Evolutionary conservation across 371 early-diverging fungal genomes (phyloP).

Genomic region (Rhizopus sp.): DNA sequence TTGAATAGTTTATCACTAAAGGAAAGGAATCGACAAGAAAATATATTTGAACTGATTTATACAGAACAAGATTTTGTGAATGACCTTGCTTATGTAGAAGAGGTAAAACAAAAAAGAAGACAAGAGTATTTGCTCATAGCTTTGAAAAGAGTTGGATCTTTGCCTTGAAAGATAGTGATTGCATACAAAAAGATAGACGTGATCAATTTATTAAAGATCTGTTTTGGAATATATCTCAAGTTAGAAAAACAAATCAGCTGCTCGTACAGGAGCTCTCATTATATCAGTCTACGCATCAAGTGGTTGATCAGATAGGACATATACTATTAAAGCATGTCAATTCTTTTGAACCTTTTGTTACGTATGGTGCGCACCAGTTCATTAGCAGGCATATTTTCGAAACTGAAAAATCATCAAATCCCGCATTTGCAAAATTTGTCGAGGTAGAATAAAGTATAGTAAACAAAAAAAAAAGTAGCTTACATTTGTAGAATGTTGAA

Average conservation of each 20-base stretch:
- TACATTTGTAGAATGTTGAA: slow-evolving; percentile 35
- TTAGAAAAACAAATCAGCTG: slow-evolving; percentile 69
- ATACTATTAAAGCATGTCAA: slow-evolving; percentile 74
- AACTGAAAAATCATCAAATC: slow-evolving; percentile 69
- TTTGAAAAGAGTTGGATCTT: slow-evolving; percentile 64
- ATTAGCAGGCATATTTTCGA: slow-evolving; percentile 82
- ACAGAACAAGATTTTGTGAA: slow-evolving; percentile 90
- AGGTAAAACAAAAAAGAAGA: slow-evolving; percentile 56
- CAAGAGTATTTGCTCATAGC: slow-evolving; percentile 60
- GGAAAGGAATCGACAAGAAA: slow-evolving; percentile 87
- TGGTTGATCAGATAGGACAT: slow-evolving; percentile 86
- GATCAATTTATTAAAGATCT: slow-evolving; percentile 73
- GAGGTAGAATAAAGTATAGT: slow-evolving; percentile 40
- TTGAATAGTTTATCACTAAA: slow-evolving; percentile 60
- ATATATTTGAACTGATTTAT: slow-evolving; percentile 86
- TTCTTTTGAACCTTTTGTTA: slow-evolving; percentile 77
- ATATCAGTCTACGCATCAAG: slow-evolving; percentile 69
- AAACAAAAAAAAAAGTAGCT: slow-evolving; percentile 18
- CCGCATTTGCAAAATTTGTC: slow-evolving; percentile 71
- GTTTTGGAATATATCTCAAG: slow-evolving; percentile 82
- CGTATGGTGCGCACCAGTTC: slow-evolving; percentile 88
- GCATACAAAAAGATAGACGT: slow-evolving; percentile 33
- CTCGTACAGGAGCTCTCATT: slow-evolving; percentile 65
- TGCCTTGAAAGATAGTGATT: slow-evolving; percentile 59
- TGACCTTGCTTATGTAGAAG: slow-evolving; percentile 63